Base-by-base conservation (phyloP, 2,329 filamentous ascomycete genomes). In the Mariannaea sp. region DNA sequence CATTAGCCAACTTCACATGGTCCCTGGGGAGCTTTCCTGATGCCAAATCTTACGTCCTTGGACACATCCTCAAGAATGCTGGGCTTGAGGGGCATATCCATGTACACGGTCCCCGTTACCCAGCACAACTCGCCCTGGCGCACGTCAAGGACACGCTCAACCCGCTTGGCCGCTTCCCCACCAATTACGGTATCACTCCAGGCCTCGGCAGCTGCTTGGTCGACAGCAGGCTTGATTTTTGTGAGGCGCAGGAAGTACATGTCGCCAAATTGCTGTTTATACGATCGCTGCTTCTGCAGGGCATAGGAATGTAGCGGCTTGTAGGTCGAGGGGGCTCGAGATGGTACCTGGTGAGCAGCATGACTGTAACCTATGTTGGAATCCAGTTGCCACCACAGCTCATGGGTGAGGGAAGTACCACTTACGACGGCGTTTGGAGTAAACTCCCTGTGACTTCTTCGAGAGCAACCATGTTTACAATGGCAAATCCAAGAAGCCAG, bases 51-150 rank as follows among this genome's bases (percentile, higher is more conserved):
- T 75, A 92, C 90, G 72, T 97, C 93, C 73, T 95, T 96, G 33
- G 90, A 88, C 35, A 99, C 89, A 65, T 99, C 94, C 55, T 97
- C 92, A 27, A 99, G 77, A 70, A 99, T 93, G 68, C 95, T 96
- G 1, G 95, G 94, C 75, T 99, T 99, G 66, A 97, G 73, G 2
- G 89, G 84, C 90, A 99, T 92, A 59, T 97, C 91, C 88, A 97
- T 96, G 71, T 96, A 99, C 26, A 97, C 85, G 0, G 94, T 99
- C 13, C 95, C 94, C 0, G 87, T 82, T 13, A 99, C 89, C 92
- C 93, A 99, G 75, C 93, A 97, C 29, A 97, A 78, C 75, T 97
- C 87, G 58, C 94, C 94, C 76, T 97, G 94, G 56, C 93, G 86
- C 45, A 99, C 94, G 73, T 99, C 93, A 24, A 99, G 81, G 55